phyloP scores from a whole-genome alignment of 2,329 filamentous ascomycete species.

The Ilyonectria mors-panacis region DNA sequence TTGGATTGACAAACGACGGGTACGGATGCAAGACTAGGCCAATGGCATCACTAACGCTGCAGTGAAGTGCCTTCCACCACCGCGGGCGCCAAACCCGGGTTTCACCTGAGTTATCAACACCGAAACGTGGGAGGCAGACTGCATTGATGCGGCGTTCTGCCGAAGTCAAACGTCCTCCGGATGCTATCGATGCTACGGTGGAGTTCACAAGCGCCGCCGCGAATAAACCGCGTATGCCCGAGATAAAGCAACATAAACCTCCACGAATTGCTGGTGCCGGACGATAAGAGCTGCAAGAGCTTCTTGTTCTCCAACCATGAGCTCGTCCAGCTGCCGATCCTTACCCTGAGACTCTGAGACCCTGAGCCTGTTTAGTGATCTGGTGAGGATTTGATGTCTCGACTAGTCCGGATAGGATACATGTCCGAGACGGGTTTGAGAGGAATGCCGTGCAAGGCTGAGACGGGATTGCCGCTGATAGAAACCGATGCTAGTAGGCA shows the following conservation, averaged over 20 bases:
- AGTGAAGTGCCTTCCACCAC: slow-evolving; percentile 33
- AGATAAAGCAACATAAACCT: slow-evolving; percentile 14
- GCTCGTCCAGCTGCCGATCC: slow-evolving; percentile 38
- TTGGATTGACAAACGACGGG: slow-evolving; percentile 27
- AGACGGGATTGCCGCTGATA: slow-evolving; percentile 14
- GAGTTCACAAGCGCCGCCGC: slow-evolving; percentile 14
- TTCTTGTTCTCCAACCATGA: slow-evolving; percentile 25
- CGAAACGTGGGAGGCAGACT: slow-evolving; percentile 34
- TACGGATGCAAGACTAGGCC: slow-evolving; percentile 22
- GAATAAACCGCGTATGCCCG: not conserved
- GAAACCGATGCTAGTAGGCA: slow-evolving; percentile 5
- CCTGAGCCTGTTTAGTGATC: not conserved
- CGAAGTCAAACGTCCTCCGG: slow-evolving; percentile 17
- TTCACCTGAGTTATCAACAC: slow-evolving; percentile 35
- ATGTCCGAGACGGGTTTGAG: slow-evolving; percentile 2
- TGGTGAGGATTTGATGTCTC: slow-evolving; percentile 8
- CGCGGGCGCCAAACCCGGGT: slow-evolving; percentile 33
- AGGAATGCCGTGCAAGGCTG: slow-evolving; percentile 4
- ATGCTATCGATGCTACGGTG: not conserved
- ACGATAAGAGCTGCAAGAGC: slow-evolving; percentile 24
- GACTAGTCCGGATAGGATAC: not conserved
- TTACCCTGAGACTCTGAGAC: not conserved
- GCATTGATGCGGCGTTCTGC: slow-evolving; percentile 22
- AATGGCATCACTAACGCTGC: slow-evolving; percentile 21
- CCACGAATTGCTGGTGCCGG: slow-evolving; percentile 2